phyloP scores from a whole-genome alignment of 106 monocot genomes.

The Narthecium ossifragum region DNA sequence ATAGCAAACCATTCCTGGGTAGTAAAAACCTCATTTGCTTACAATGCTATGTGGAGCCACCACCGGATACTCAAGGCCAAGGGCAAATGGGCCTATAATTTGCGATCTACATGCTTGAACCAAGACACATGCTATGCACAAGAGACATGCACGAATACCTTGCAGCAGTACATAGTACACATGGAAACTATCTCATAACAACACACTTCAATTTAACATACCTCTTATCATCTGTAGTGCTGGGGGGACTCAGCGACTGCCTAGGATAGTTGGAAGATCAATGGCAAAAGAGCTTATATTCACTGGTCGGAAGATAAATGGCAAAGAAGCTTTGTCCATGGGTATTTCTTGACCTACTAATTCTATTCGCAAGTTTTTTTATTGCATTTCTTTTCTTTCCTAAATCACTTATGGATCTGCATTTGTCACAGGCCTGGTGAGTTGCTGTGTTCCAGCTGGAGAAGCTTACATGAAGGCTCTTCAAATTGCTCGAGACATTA shows the following conservation, averaged over 20 bases:
- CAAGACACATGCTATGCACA: no score
- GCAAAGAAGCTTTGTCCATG: slow-evolving; percentile 57
- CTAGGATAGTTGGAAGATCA: slow-evolving; percentile 71
- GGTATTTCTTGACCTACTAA: slow-evolving; percentile 27
- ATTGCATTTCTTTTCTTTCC: neutral
- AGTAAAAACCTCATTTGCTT: no score
- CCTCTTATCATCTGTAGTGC: slow-evolving; percentile 42
- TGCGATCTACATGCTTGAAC: no score
- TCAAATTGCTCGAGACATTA: slow-evolving; percentile 78
- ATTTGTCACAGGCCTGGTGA: slow-evolving; percentile 68
- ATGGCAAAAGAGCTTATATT: slow-evolving; percentile 88
- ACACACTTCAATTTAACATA: no score
- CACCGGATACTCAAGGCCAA: no score
- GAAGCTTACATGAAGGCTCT: slow-evolving; percentile 83
- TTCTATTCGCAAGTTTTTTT: neutral
- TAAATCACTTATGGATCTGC: neutral
- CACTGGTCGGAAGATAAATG: slow-evolving; percentile 66
- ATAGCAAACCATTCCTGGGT: no score
- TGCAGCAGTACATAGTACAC: no score
- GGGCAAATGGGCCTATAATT: no score
- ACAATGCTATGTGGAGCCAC: no score
- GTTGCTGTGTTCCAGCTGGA: slow-evolving; percentile 85
- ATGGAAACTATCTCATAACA: no score
- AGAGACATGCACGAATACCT: no score
- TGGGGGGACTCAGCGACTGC: slow-evolving; percentile 92